phyloP scores from a whole-genome alignment of 2,329 filamentous ascomycete species.

The Exophiala aquamarina region DNA sequence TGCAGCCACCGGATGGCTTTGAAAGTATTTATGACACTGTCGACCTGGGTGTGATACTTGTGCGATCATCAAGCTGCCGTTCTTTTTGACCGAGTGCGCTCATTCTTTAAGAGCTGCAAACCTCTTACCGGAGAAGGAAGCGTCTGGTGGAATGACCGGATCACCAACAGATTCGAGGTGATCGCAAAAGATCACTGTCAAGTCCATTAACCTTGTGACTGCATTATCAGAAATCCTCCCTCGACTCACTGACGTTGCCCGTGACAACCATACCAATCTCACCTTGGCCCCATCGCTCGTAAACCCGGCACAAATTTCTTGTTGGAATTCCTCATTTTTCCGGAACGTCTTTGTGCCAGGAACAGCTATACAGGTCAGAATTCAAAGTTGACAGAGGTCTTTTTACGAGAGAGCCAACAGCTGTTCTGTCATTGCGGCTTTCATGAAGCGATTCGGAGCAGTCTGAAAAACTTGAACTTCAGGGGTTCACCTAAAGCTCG shows the following conservation, averaged over 20 bases:
- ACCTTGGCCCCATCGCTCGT: constrained; percentile 62
- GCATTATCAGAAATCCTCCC: too few relatives aligned
- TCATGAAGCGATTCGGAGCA: constrained; percentile 65
- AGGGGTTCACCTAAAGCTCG: not conserved
- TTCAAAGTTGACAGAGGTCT: too few relatives aligned
- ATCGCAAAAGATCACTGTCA: constrained; percentile 61
- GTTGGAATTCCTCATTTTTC: constrained; percentile 55
- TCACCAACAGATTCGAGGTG: constrained; percentile 60
- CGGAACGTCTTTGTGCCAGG: constrained; percentile 57
- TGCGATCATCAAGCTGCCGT: constrained; percentile 59
- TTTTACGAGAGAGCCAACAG: too few relatives aligned
- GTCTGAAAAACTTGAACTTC: constrained; percentile 53
- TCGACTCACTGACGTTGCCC: constrained; percentile 57
- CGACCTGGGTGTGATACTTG: constrained; percentile 67
- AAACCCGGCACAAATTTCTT: constrained; percentile 56
- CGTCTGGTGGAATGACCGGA: constrained; percentile 57
- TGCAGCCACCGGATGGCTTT: constrained; percentile 52
- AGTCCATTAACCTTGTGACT: too few relatives aligned
- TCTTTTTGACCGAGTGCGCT: constrained; percentile 54
- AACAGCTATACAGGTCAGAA: too few relatives aligned
- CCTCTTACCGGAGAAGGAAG: constrained; percentile 53
- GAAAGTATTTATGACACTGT: constrained; percentile 48
- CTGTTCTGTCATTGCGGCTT: constrained; percentile 67
- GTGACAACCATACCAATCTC: constrained; percentile 58
- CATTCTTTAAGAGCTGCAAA: constrained; percentile 62